Evolutionary conservation across 108 stramenopile genomes (phyloP), one percentile per base, ranked within the genome.

Genomic region (Skeletonema potamos): DNA sequence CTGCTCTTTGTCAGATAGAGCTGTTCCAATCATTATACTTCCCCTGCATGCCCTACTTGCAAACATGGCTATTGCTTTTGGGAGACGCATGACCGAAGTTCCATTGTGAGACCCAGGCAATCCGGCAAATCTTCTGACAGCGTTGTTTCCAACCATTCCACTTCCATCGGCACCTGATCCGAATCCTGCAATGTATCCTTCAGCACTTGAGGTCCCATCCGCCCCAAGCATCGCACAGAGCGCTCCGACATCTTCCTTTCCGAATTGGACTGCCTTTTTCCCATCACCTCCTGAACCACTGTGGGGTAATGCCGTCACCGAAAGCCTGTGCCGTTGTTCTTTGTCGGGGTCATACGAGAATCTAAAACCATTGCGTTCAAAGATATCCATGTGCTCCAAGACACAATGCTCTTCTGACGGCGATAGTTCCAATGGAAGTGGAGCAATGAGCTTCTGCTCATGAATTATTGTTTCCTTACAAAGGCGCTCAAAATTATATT

Each of bases 21-120:
- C 93, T 24, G 90, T 96, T 7, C 97, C 98, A 76, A 97, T 96
- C 97, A 98, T 98, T 41, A 98, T 91, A 64, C 89, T 87, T 13
- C 79, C 74, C 68, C 98, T 84, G 73, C 98, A 98, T 26, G 98
- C 96, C 3, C 98, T 79, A 59, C 82, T 93, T 30, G 98, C 98
- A 85, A 97, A 97, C 96, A 98, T 97, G 60, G 96, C 93, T 37
- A 96, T 89, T 20, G 96, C 92, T 79, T 98, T 98, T 20, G 97
- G 97, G 9, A 98, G 85, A 15, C 94, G 80, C 27, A 85, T 80
- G 55, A 96, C 83, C 13, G 86, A 62, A 24, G 20, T 51, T 59
- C 64, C 64, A 28, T 46, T 65, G 65, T 62, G 46, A 28, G 56
- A 29, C 44, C 30, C 54, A n/a, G 68, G n/a, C 30, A 67, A 18